Base-by-base conservation (phyloP, 2,329 filamentous ascomycete genomes). In the Pyricularia sp. region DNA sequence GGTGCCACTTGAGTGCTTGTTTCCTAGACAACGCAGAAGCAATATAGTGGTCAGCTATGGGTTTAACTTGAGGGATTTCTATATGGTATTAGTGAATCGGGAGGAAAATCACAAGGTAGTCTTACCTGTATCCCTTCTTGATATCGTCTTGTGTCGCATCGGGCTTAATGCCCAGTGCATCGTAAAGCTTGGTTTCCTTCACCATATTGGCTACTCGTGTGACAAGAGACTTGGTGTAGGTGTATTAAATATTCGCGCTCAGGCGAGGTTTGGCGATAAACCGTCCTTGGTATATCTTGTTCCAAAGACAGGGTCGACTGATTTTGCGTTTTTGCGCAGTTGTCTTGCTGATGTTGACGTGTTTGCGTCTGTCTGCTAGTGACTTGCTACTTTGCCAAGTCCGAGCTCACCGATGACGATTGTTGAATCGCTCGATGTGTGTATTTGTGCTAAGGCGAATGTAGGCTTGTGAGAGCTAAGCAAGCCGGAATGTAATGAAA, bases 41-140 rank as follows among this genome's bases (percentile, higher is more conserved):
- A 30, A 42, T 25, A 23, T 28, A 30, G 63, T 65, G 28, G 12
- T 50, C n/a, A 36, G 50, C 23, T 31, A 23, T 11, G 11, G 36
- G 26, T 66, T 66, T 36, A 55, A n/a, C 25, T 42, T 20, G n/a
- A 50, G n/a, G 65, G 36, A 4, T 17, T 4, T 14, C 11, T 7
- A 31, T 7, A 17, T 12, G n/a, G n/a, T 12, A 23, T 30, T 0
- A 14, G 50, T 30, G 42, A 20, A 23, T 50, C 28, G 30, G 12
- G 6, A 36, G 2, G 11, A 36, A 6, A 36, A 36, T 12, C 1
- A 36, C 33, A 36, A 2, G 59, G 30, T 17, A 26, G 68, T 70
- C 86, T 80, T 89, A 92, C 90, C 92, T 87, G 80, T 97, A 97
- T 70, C 89, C 95, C 79, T 98, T 99, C 79, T 97, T 98, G 78